Base-by-base conservation (phyloP, 1,284 basidiomycete genomes). In the Stygiomarasmius scandens region DNA sequence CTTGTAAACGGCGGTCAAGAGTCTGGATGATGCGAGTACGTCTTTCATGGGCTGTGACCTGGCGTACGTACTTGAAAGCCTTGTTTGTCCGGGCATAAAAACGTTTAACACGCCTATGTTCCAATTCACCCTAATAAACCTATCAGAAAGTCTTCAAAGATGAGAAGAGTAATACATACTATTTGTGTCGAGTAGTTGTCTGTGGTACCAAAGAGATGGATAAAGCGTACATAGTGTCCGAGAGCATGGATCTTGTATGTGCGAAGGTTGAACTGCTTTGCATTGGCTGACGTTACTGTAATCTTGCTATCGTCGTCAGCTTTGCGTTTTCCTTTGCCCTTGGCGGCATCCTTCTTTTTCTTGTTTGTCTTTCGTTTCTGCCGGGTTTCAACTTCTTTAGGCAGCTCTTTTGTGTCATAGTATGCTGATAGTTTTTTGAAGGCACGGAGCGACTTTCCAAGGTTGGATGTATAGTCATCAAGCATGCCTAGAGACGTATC, bases 41-140 rank as follows among this genome's bases (percentile, higher is more conserved):
- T 0, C 54, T 45, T 34, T 71, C 68, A 23, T 67, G 61, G 10
- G 24, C 62, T 0, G 69, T 62, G 27, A 77, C 71, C n/a, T 72
- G 69, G 0, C 32, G 20, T 0, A 58, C 50, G 20, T 61, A 63
- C 1, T 65, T 49, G 14, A 41, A 19, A n/a, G 63, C 63, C 54
- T 74, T 77, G 52, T 73, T 74, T 0, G 67, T 74, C 0, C 62
- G 61, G 0, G 53, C 29, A 52, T 72, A 76, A 16, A 70, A 67
- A 0, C 58, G 45, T 36, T 79, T 79, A 6, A 72, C 63, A 1
- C 58, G 55, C 0, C 65, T 58, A 48, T 76, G 74, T 41, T 72
- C 67, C 0, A 67, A 59, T 51, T 76, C 73, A 1, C 69, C 67
- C 73, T 73, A 45, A 20, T 23, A 20, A 46, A 16, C 22, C 5